Percentiles rank a stretch among this genome's conserved stretches.
Evolutionary conservation across 2,329 filamentous ascomycete genomes (phyloP).

Genomic region (Neodidymelliopsis sp.): DNA sequence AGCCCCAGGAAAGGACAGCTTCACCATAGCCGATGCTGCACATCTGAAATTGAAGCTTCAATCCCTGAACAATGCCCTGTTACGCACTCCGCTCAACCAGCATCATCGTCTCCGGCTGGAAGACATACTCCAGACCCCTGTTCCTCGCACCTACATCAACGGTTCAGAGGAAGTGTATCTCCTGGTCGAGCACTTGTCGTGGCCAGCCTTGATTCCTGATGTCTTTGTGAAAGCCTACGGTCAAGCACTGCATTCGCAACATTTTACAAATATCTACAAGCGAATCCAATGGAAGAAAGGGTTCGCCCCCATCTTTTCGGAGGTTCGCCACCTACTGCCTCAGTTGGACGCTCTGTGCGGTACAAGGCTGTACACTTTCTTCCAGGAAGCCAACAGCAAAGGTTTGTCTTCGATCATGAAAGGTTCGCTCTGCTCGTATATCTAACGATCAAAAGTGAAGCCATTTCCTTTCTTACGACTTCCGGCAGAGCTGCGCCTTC

Average conservation of each 20-base stretch:
- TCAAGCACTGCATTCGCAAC: conserved; percentile 20
- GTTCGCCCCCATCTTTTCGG: conserved; percentile 31
- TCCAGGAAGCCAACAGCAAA: conserved; percentile 20
- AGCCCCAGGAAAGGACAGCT: conserved; percentile 1
- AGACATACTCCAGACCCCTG: background rate
- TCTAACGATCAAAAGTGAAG: conserved; percentile 22
- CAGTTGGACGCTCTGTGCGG: conserved; percentile 27
- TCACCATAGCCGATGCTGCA: conserved; percentile 29
- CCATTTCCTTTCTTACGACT: conserved; percentile 33
- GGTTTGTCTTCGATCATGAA: conserved; percentile 19
- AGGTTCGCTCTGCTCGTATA: too few species aligned
- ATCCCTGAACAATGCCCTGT: conserved; percentile 25
- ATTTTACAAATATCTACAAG: conserved; percentile 23
- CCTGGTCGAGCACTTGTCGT: conserved; percentile 22
- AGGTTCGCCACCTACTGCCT: conserved; percentile 25
- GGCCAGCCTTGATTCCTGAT: conserved; percentile 28
- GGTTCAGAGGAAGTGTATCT: conserved; percentile 30
- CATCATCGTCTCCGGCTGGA: conserved; percentile 8
- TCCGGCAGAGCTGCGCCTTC: conserved; percentile 34
- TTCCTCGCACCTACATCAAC: conserved; percentile 20
- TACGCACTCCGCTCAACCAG: background rate
- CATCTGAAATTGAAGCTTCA: conserved; percentile 30
- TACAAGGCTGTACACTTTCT: conserved; percentile 23
- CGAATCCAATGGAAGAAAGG: conserved; percentile 20
- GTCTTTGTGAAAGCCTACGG: conserved; percentile 30